Conservation (phyloP, 352 stramenopile species). For the Pythium oligandrum region DNA sequence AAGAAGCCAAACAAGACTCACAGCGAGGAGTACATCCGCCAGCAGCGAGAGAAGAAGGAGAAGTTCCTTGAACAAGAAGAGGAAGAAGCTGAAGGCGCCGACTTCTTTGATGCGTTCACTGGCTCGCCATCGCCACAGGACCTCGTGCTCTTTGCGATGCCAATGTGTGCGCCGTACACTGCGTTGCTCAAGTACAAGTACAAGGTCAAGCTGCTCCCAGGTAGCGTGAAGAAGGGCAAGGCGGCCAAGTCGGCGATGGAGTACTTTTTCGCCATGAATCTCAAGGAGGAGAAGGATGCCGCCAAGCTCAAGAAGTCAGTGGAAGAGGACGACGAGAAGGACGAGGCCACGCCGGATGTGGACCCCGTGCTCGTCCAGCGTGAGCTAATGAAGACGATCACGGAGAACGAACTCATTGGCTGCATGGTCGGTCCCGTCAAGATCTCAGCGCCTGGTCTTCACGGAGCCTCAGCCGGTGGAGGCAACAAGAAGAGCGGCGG, state of each 20-base stretch:
- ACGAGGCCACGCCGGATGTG: constrained; percentile 42
- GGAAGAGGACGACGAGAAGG: constrained; percentile 8
- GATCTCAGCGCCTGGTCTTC: constrained; percentile 70
- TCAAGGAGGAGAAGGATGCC: constrained; percentile 61
- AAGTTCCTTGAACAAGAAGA: constrained; percentile 83
- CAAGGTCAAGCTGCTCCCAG: constrained; percentile 90
- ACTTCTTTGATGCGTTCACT: constrained; percentile 86
- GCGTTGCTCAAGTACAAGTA: constrained; percentile 88
- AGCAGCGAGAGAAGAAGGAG: constrained; percentile 79
- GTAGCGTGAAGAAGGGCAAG: constrained; percentile 89
- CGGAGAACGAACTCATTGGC: constrained; percentile 85
- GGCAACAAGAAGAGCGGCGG: constrained; percentile 34
- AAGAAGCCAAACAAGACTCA: neutral
- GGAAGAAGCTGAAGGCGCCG: constrained; percentile 63
- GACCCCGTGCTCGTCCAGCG: constrained; percentile 72
- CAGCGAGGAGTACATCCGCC: constrained; percentile 56
- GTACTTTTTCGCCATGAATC: constrained; percentile 67
- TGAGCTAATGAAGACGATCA: constrained; percentile 86
- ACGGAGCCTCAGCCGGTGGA: constrained; percentile 19
- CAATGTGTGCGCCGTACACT: constrained; percentile 89
- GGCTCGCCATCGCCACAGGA: constrained; percentile 74
- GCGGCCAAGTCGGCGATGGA: constrained; percentile 85
- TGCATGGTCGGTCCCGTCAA: constrained; percentile 91
- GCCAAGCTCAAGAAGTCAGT: too few species aligned
- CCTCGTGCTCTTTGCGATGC: constrained; percentile 85